Evolutionary conservation across 1,284 basidiomycete species (phyloP).

Genomic region (Trichosporon ovoides): DNA sequence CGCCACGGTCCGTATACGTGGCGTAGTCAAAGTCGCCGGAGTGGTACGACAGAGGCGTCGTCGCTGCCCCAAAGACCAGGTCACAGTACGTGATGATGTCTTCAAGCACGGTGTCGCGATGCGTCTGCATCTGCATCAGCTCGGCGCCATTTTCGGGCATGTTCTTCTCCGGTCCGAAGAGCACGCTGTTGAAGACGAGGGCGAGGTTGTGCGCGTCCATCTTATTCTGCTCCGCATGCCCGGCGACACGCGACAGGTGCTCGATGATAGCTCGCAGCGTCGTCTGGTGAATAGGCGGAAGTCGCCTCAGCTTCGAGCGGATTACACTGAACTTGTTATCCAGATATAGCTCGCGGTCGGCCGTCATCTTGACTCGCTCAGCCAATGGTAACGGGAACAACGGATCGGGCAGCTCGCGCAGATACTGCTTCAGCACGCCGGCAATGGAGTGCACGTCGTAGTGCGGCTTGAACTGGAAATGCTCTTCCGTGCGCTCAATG

Average conservation of each 20-base stretch:
- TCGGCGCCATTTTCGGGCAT: conserved; percentile 68
- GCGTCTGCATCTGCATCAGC: conserved; percentile 59
- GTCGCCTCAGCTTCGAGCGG: conserved; percentile 71
- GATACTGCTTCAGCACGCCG: conserved; percentile 77
- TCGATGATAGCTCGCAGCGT: conserved; percentile 82
- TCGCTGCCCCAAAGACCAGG: conserved; percentile 20
- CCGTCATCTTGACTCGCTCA: conserved; percentile 77
- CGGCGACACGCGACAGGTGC: conserved; percentile 73
- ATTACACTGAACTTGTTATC: conserved; percentile 66
- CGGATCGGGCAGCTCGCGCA: conserved; percentile 87
- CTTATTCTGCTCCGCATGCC: conserved; percentile 62
- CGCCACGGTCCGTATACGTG: background rate
- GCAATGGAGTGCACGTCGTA: conserved; percentile 88
- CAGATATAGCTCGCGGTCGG: conserved; percentile 66
- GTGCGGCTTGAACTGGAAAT: conserved; percentile 67
- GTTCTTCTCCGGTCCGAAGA: conserved; percentile 80
- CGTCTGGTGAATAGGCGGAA: conserved; percentile 81
- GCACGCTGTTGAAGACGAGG: conserved; percentile 72
- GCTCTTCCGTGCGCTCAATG: conserved; percentile 82
- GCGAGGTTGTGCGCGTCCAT: conserved; percentile 90
- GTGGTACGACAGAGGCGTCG: conserved; percentile 1
- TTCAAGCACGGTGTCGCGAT: conserved; percentile 82
- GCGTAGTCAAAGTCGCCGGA: background rate
- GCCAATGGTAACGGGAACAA: conserved; percentile 79
- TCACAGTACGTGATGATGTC: conserved; percentile 68